These are phyloP conservation scores for Vachellia collinsii DNA, from an alignment of 306 rosid genomes.

Conservation along the genomic window DNA sequence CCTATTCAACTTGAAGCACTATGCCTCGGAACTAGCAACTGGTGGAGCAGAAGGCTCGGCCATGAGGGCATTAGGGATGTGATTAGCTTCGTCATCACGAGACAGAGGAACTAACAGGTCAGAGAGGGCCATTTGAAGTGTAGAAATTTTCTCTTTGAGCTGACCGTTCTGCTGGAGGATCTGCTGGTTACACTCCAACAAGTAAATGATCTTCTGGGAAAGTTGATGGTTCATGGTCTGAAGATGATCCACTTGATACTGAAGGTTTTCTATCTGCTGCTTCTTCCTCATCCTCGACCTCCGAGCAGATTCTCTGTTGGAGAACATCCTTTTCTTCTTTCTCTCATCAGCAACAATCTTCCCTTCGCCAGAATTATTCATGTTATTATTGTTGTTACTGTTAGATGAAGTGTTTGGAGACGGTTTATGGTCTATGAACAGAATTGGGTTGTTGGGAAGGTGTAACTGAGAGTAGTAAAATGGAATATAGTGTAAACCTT, in stretches of 20 bases:
- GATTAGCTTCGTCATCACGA: constrained; percentile 36
- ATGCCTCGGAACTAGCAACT: constrained; percentile 31
- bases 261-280: constrained; percentile 49
- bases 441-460: constrained; percentile 37
- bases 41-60: constrained; percentile 41
- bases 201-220: constrained; percentile 47
- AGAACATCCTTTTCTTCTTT: constrained; percentile 76
- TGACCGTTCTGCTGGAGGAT: constrained; percentile 45
- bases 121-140: constrained; percentile 44
- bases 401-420: constrained; percentile 47
- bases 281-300: constrained; percentile 73
- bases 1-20: constrained; percentile 17
- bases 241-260: constrained; percentile 41
- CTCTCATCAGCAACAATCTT: constrained; percentile 66
- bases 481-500: constrained; percentile 38
- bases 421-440: constrained; percentile 35
- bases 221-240: constrained; percentile 47
- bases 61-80: constrained; percentile 36
- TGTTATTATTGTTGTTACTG: constrained; percentile 61
- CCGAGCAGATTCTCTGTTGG: constrained; percentile 82
- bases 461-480: constrained; percentile 41
- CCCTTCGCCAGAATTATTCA: constrained; percentile 58
- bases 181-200: constrained; percentile 51
- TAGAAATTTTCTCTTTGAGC: constrained; percentile 48
- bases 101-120: constrained; percentile 34